Evolutionary conservation across 208 protist genomes (phyloP).

Genomic region (Trypanosoma theileri): DNA sequence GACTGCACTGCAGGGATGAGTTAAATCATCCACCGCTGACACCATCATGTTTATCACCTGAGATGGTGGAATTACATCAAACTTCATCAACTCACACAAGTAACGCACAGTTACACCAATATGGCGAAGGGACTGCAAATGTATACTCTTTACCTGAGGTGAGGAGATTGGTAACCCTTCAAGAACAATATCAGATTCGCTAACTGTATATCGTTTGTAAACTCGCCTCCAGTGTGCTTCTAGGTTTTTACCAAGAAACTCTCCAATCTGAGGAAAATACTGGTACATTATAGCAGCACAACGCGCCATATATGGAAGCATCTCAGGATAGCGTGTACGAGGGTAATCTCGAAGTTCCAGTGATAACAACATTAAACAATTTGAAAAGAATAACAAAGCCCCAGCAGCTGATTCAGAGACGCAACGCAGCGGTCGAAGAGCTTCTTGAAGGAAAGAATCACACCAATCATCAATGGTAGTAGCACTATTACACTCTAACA

Average conservation of each 20-base stretch:
- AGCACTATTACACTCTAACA: conserved; percentile 12
- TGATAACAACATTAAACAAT: conserved; percentile 25
- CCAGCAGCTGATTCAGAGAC: conserved; percentile 2
- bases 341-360: conserved; percentile 22
- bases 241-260: conserved; percentile 4
- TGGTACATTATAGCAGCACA: conserved; percentile 21
- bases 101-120: conserved; percentile 6
- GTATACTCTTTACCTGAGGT: not conserved
- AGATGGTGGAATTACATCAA: conserved; percentile 11
- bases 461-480: conserved; percentile 22
- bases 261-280: conserved; percentile 26
- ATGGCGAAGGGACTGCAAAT: not conserved
- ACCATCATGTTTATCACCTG: conserved; percentile 12
- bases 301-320: conserved; percentile 17
- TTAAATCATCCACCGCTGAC: conserved; percentile 14
- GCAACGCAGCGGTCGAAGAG: conserved; percentile 11
- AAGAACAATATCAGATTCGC: not conserved
- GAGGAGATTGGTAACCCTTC: not conserved
- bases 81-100: conserved; percentile 32
- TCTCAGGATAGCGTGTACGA: not conserved
- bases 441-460: conserved; percentile 23
- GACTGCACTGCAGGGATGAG: not conserved
- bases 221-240: conserved; percentile 17
- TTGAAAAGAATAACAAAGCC: conserved; percentile 29
- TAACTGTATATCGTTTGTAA: not conserved